Percentiles rank a stretch among this genome's conserved stretches.
Evolutionary conservation across 2,329 filamentous ascomycete genomes (phyloP).

Genomic region (Pseudocercospora crystallina): DNA sequence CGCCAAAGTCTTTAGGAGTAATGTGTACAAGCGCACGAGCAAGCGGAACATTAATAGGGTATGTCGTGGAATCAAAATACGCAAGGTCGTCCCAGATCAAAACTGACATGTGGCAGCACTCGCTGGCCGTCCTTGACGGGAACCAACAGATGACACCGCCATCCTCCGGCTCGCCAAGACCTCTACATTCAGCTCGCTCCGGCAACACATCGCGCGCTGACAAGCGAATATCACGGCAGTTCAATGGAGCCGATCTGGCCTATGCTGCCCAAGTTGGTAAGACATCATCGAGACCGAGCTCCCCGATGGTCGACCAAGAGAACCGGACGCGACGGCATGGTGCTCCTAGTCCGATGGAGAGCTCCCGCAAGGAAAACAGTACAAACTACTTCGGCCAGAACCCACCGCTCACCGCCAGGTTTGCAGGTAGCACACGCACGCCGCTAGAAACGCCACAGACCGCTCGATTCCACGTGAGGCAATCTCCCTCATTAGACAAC

Average conservation of each 20-base stretch:
- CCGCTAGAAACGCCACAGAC: constrained; percentile 63
- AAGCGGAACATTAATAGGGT: constrained; percentile 76
- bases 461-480: constrained; percentile 71
- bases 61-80: constrained; percentile 35
- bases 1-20: constrained; percentile 51
- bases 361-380: constrained; percentile 50
- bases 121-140: constrained; percentile 75
- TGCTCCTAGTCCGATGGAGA: constrained; percentile 58
- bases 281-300: constrained; percentile 66
- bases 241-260: constrained; percentile 43
- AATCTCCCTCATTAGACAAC: constrained; percentile 80
- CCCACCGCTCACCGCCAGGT: constrained; percentile 42
- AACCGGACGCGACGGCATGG: constrained; percentile 59
- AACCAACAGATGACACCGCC: constrained; percentile 56
- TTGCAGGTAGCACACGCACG: constrained; percentile 44
- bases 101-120: constrained; percentile 60
- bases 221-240: constrained; percentile 50
- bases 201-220: constrained; percentile 48
- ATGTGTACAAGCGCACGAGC: constrained; percentile 50
- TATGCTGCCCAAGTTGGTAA: constrained; percentile 50
- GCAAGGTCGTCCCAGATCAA: neutral
- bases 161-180: constrained; percentile 65
- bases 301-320: constrained; percentile 64
- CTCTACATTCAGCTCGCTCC: constrained; percentile 54
- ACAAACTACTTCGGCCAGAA: constrained; percentile 47